Evolutionary conservation across 345 rosid species (phyloP), one percentile per base, ranked within the genome.

Genomic region (Noccaea caerulescens): DNA sequence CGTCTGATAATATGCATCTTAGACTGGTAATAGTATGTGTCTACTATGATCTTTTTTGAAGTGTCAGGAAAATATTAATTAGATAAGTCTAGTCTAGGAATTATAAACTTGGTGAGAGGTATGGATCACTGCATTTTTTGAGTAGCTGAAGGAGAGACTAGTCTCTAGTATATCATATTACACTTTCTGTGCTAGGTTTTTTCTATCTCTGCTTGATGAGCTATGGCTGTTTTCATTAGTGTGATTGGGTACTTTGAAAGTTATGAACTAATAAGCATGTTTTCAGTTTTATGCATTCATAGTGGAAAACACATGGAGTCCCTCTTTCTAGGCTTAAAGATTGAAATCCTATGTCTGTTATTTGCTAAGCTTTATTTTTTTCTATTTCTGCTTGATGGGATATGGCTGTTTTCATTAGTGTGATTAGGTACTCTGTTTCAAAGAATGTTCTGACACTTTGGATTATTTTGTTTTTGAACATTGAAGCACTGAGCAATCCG

Each of bases 401-500:
- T 49, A 36, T 38, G 16, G 14, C 58, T 49, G 36, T 34, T 65
- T 57, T 12, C 34, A 46, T 14, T 25, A 25, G 42, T 69, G 42
- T 47, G 50, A 20, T 47, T 34, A 25, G 37, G 41, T 69, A 13
- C 7, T 50, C 0, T 8, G 13, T 25, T 25, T 1, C 3, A 16
- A 27, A 27, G 30, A 27, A 2, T 27, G 30, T 18, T 18, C 46
- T 66, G 58, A 59, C 58, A 34, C 41, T 11, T 37, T 37, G 38
- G 51, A 37, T 18, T 42, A 2, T 53, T 51, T 61, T 68, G 58
- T 68, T 1, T 61, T 44, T 67, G 27, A 60, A 74, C 10, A 52
- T 53, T 52, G 53, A 16, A 75, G 79, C 69, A 25, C 51, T 33
- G 79, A 62, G 69, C 58, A 68, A 54, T 30, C 69, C 45, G 74